phyloP scores from a whole-genome alignment of 2,329 filamentous ascomycete genomes.

The Exophiala sp. region DNA sequence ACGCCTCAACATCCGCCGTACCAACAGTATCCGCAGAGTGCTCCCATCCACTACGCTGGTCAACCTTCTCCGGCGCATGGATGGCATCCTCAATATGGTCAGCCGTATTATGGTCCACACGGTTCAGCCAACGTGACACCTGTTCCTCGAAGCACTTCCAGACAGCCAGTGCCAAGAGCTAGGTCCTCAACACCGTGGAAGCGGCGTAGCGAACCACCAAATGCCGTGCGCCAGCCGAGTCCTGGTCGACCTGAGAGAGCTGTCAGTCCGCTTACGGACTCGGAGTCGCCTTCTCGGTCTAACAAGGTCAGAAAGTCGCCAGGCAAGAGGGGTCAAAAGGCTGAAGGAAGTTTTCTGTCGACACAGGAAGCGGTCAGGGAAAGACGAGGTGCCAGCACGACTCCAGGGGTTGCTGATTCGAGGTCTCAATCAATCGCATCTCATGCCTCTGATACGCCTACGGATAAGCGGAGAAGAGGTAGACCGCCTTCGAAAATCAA shows the following conservation, averaged over 20 bases:
- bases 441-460: constrained; percentile 24
- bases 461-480: constrained; percentile 17
- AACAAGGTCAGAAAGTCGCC: constrained; percentile 11
- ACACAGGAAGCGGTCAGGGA: constrained; percentile 14
- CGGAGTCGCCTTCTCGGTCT: constrained; percentile 17
- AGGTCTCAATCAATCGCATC: constrained; percentile 27
- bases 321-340: constrained; percentile 7
- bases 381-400: constrained; percentile 20
- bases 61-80: constrained; percentile 18
- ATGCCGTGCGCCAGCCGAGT: constrained; percentile 14
- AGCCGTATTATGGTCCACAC: constrained; percentile 20
- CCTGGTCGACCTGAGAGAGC: constrained; percentile 26
- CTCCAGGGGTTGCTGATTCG: constrained; percentile 21
- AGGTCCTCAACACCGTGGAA: constrained; percentile 29
- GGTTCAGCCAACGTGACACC: constrained; percentile 25
- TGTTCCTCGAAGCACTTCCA: constrained; percentile 15
- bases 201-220: constrained; percentile 9
- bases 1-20: constrained; percentile 25
- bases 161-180: constrained; percentile 4
- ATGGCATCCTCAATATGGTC: constrained; percentile 20
- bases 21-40: constrained; percentile 25
- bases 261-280: constrained; percentile 28
- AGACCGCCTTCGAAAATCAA: constrained; percentile 24
- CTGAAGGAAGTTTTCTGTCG: constrained; percentile 2
- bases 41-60: constrained; percentile 23